Base-by-base conservation (phyloP, 257 asterid genomes). In the Salvia rosmarinus region DNA sequence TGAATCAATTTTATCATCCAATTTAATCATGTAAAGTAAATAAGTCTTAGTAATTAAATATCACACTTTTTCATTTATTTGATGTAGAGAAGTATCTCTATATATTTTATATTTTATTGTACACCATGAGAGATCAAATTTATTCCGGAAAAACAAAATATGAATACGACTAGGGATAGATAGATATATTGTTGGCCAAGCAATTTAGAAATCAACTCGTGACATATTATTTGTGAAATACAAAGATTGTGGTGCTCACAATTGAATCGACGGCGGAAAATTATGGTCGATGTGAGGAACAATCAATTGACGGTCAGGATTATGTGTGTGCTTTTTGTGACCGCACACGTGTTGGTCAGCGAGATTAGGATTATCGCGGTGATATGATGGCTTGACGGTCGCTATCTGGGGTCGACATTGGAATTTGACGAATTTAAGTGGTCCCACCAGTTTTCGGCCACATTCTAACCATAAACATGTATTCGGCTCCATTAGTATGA, bases 281-380 rank as follows among this genome's bases (percentile, higher is more conserved):
- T 14, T n/a, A 5, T 6, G 60, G 68, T 70, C 47, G 64, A 66
- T n/a, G 8, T 37, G 55, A 51, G 51, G 14, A 20, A n/a, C 0
- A 9, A 13, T 19, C 0, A 2, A 3, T 42, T 34, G 64, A 69
- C 79, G 69, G 65, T 56, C 55, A 37, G 65, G 74, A 57, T 75
- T 23, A 3, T 16, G 35, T 55, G 7, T 46, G 23, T 21, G 69
- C 57, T 34, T 25, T 12, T 3, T 43, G 46, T 35, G 39, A 16
- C 0, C 39, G 64, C 9, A 79, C 72, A 75, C 76, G 56, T 75
- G 76, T 79, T 75, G 16, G 62, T 71, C 75, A 12, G 61, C 35
- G 0, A 34, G 32, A 67, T n/a, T 43, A 16, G 56, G 49, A 17
- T 12, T 56, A n/a, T n/a, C n/a, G n/a, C n/a, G n/a, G n/a, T 11